These are phyloP conservation scores for Wickerhamiella spandovensis DNA, from an alignment of 805 yeast genomes.

Conservation along the genomic window DNA sequence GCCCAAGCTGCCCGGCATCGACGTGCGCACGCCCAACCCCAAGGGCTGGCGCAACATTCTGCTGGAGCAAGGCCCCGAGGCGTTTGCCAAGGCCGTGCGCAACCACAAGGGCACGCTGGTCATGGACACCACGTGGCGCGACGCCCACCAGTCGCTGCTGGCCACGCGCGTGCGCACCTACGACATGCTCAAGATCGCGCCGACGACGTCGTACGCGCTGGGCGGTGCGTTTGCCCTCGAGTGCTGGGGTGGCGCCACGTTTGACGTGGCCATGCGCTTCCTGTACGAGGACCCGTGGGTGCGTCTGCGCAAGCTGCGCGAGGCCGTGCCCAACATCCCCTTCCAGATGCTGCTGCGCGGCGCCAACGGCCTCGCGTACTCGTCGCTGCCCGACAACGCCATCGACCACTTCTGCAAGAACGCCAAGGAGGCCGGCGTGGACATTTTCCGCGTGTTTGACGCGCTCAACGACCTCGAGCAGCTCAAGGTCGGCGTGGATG, in stretches of 20 bases:
- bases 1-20: conserved; percentile 58
- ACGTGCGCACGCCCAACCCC: conserved; percentile 45
- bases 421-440: conserved; percentile 94
- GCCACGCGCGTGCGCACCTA: conserved; percentile 96
- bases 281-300: conserved; percentile 99
- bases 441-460: conserved; percentile 94
- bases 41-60: conserved; percentile 89
- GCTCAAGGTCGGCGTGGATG: conserved; percentile 93
- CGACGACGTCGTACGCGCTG: conserved; percentile 82
- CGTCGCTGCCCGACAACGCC: conserved; percentile 95
- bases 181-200: conserved; percentile 84
- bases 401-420: conserved; percentile 92
- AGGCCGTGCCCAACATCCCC: conserved; percentile 92
- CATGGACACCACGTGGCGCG: conserved; percentile 99
- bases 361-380: conserved; percentile 98
- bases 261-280: conserved; percentile 97
- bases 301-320: conserved; percentile 75
- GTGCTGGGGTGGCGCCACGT: conserved; percentile 99
- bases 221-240: conserved; percentile 88
- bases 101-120: conserved; percentile 71
- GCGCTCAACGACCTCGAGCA: conserved; percentile 95
- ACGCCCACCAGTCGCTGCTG: conserved; percentile 93
- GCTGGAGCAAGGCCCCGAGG: conserved; percentile 74
- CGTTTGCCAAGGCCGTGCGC: conserved; percentile 80
- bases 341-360: conserved; percentile 99